Percentiles rank a stretch among this genome's conserved stretches.
phyloP scores from a whole-genome alignment of 306 rosid genomes.

The Cicer bijugum region DNA sequence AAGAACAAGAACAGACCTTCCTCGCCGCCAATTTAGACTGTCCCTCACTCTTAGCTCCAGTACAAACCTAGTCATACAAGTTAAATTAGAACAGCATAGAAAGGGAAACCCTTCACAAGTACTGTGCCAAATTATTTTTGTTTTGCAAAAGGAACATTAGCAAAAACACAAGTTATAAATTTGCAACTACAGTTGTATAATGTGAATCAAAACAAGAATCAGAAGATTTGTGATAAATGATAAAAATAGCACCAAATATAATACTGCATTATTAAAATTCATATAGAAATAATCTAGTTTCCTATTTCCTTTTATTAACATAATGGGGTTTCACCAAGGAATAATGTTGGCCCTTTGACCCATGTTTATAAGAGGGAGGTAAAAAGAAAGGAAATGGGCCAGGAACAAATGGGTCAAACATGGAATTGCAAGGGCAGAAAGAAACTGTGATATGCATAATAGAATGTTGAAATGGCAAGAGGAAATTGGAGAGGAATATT shows the following conservation, averaged over 20 bases:
- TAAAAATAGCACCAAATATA: not conserved
- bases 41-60: slow-evolving; percentile 93
- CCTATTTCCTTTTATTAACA: too few relatives aligned
- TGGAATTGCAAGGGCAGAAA: not conserved
- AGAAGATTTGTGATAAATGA: not conserved
- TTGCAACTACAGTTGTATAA: not conserved
- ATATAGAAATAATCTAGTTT: too few relatives aligned
- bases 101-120: not conserved
- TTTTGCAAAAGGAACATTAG: not conserved
- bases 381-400: not conserved
- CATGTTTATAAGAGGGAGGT: not conserved
- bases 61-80: slow-evolving; percentile 73
- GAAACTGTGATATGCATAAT: not conserved
- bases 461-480: not conserved
- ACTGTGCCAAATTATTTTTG: not conserved
- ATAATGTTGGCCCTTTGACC: not conserved
- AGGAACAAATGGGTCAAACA: not conserved
- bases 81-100: slow-evolving; percentile 34
- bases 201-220: not conserved
- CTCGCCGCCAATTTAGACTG: slow-evolving; percentile 96
- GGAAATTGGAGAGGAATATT: not conserved
- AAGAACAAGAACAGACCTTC: slow-evolving; percentile 58
- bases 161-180: slow-evolving; percentile 1
- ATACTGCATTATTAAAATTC: not conserved
- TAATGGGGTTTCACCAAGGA: too few relatives aligned